Conservation (phyloP, 1,284 basidiomycete genomes). For the Cutaneotrichosporon cavernicola region DNA sequence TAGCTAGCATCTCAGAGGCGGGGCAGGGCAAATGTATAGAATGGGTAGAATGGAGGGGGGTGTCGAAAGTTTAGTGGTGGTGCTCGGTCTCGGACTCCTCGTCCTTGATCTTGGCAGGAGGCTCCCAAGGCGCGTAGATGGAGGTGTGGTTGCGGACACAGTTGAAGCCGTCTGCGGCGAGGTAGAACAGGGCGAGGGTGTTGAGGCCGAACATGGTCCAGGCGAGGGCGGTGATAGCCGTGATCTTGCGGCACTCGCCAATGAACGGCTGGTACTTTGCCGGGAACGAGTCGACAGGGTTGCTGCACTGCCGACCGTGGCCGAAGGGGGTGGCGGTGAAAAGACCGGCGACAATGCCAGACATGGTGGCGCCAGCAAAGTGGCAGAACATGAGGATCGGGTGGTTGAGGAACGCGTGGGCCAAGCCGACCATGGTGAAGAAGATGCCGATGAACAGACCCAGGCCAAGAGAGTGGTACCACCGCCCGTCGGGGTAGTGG, state of each 20-base stretch:
- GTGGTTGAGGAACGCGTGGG: constrained; percentile 38
- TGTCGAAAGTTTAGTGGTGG: not conserved
- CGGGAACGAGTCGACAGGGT: constrained; percentile 34
- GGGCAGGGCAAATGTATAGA: too few relatives aligned
- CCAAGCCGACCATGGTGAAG: constrained; percentile 35
- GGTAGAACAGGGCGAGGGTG: constrained; percentile 39
- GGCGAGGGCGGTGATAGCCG: constrained; percentile 40
- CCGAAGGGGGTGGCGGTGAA: constrained; percentile 44
- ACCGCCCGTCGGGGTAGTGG: constrained; percentile 34
- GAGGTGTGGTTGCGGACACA: constrained; percentile 27
- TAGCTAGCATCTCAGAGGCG: not conserved
- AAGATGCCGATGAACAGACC: constrained; percentile 43
- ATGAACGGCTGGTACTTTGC: constrained; percentile 32
- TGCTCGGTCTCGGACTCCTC: constrained; percentile 16
- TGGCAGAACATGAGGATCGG: constrained; percentile 29
- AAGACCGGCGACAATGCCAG: constrained; percentile 43
- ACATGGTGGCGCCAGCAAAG: constrained; percentile 29
- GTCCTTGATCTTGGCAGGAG: constrained; percentile 15
- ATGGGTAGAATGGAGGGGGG: not conserved
- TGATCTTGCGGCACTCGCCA: constrained; percentile 35
- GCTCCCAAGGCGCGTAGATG: constrained; percentile 33
- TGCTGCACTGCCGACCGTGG: constrained; percentile 43
- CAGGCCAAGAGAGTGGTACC: constrained; percentile 40
- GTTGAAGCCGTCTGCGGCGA: constrained; percentile 36
- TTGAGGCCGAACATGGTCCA: constrained; percentile 47